Base-by-base conservation (phyloP, 345 rosid genomes). In the Brassica cretica region DNA sequence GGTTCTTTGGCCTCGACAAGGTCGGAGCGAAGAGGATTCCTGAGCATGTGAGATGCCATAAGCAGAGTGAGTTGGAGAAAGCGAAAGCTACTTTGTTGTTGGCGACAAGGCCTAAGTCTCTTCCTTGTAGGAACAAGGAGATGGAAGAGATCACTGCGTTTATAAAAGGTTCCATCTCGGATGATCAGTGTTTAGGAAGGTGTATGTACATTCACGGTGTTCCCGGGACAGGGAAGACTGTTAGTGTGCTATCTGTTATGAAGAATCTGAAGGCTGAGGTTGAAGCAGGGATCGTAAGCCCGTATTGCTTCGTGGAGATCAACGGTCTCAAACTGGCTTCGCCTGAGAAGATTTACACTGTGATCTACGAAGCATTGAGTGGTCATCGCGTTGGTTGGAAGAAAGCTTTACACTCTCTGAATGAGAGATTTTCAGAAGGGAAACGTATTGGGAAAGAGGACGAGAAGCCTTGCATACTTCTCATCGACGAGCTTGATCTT, bases 211-310 rank as follows among this genome's bases (percentile, higher is more conserved):
- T 92, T 80, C 98, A 92, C 67, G 98, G 98, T 83, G 98, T 94
- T 85, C 98, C 98, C 0, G 98, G 98, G 78, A 92, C 98, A 9
- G 98, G 98, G 80, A 94, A 94, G 93, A 92, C 98, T 25, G 88
- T 94, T 87, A 91, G 93, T 72, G 97, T 92, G 9, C 87, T 92
- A 70, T 74, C 97, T 0, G 97, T 91, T 8, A 84, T 94, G 97
- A 91, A 89, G 84, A 88, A 77, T 85, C 82, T 94, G 61, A 92
- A 78, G 84, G 87, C 92, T 53, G 98, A 94, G 87, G 97, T 92
- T 75, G 97, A 93, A 82, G 84, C 87, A 0, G 98, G 96, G 76
- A 84, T 29, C 3, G 78, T 87, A 68, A 87, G 66, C 56, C 97
- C 98, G 1, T 93, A 94, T 80, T 87, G 88, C 86, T 94, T 94